Conservation (phyloP, 805 yeast species). For the Brettanomyces sp. region DNA sequence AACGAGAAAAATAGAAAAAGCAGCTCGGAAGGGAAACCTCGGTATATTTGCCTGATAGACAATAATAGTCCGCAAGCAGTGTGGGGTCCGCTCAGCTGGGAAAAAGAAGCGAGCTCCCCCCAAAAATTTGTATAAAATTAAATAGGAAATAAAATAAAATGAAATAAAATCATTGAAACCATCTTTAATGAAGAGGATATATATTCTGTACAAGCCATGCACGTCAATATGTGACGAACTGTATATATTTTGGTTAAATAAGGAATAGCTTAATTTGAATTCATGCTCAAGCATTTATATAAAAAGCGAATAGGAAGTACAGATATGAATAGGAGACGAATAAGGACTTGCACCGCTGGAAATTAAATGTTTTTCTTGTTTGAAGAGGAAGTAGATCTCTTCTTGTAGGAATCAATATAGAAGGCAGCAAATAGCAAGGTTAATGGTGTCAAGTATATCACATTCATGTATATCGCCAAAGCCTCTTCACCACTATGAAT, state of each 20-base stretch:
- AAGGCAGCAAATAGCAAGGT: slow-evolving; percentile 58
- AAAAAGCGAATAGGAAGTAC: not conserved
- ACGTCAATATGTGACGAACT: too few relatives aligned
- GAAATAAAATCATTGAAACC: too few relatives aligned
- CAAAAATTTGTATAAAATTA: too few relatives aligned
- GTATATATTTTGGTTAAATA: not conserved
- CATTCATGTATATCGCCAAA: slow-evolving; percentile 52
- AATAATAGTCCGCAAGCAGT: too few relatives aligned
- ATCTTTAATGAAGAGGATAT: too few relatives aligned
- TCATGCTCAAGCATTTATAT: not conserved
- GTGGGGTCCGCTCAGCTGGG: too few relatives aligned
- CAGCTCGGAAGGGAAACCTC: too few relatives aligned
- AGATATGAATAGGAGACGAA: not conserved
- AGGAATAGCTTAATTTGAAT: not conserved
- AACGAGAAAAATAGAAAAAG: too few relatives aligned
- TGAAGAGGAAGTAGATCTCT: slow-evolving; percentile 8
- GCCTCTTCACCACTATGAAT: slow-evolving; percentile 51
- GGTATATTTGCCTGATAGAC: too few relatives aligned
- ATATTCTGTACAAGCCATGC: too few relatives aligned
- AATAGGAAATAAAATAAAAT: too few relatives aligned
- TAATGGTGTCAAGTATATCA: slow-evolving; percentile 56
- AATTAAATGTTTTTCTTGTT: slow-evolving; percentile 3
- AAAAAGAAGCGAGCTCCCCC: too few relatives aligned
- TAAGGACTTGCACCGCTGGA: not conserved
- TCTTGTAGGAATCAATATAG: slow-evolving; percentile 48